Evolutionary conservation across 805 yeast species (phyloP).

Genomic region (Zygosaccharomyces bisporus): DNA sequence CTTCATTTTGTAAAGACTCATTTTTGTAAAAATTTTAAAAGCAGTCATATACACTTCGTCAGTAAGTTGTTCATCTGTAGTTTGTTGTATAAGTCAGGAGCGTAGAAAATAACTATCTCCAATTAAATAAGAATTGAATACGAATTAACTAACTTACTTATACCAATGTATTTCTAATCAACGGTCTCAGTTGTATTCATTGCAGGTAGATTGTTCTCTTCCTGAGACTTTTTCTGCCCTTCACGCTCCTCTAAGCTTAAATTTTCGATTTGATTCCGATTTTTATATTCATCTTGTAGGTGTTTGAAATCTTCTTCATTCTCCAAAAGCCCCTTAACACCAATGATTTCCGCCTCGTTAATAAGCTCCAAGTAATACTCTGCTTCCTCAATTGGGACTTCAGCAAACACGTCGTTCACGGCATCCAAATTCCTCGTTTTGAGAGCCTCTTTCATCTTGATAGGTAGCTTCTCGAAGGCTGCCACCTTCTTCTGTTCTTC

Average conservation of each 20-base stretch:
- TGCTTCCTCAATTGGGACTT: slow-evolving; percentile 70
- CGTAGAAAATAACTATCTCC: not conserved
- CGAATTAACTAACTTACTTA: not conserved
- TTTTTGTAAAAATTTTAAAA: too few relatives aligned
- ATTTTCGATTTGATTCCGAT: slow-evolving; percentile 18
- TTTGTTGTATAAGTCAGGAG: too few relatives aligned
- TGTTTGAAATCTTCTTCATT: slow-evolving; percentile 66
- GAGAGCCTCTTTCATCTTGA: slow-evolving; percentile 70
- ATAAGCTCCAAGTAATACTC: slow-evolving; percentile 70
- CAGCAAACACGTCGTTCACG: slow-evolving; percentile 78
- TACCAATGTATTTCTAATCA: slow-evolving; percentile 29
- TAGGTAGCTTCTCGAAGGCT: slow-evolving; percentile 55
- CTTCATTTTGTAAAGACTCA: not conserved
- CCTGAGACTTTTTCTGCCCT: slow-evolving; percentile 11
- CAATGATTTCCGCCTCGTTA: slow-evolving; percentile 78
- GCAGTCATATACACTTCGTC: too few relatives aligned
- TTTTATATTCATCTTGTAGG: slow-evolving; percentile 44
- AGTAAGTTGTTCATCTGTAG: too few relatives aligned
- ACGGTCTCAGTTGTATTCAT: slow-evolving; percentile 40
- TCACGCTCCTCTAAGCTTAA: slow-evolving; percentile 16
- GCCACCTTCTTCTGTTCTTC: slow-evolving; percentile 45
- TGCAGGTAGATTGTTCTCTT: slow-evolving; percentile 18
- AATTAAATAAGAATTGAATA: not conserved
- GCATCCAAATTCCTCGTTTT: slow-evolving; percentile 65
- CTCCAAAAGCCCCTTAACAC: slow-evolving; percentile 71